These are phyloP conservation scores for Silene uniflora DNA, from an alignment of 148 eudicot species.

Conservation along the genomic window DNA sequence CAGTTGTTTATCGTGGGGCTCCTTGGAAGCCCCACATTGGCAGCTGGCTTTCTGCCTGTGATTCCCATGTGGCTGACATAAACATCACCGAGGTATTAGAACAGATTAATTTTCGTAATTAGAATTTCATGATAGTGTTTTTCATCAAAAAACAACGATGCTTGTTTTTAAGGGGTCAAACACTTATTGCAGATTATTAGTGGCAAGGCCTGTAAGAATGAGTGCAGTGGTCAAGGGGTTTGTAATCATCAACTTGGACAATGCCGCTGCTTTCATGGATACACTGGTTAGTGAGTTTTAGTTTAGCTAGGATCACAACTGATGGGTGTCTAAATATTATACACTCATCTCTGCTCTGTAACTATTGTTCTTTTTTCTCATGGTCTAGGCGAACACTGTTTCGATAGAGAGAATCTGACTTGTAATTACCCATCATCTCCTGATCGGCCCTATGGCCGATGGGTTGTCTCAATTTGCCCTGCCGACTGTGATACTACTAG, in stretches of 20 bases:
- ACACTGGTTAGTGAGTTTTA: constrained; percentile 49
- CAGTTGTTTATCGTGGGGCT: constrained; percentile 77
- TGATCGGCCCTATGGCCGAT: constrained; percentile 66
- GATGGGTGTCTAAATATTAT: neutral
- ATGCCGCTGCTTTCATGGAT: constrained; percentile 91
- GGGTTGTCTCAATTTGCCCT: constrained; percentile 84
- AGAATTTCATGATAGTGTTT: neutral
- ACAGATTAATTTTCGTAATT: neutral
- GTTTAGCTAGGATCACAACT: constrained; percentile 41
- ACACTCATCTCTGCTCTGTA: neutral
- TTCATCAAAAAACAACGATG: neutral
- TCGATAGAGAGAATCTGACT: constrained; percentile 41
- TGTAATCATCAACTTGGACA: constrained; percentile 74
- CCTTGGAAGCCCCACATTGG: constrained; percentile 94
- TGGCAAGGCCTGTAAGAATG: constrained; percentile 61
- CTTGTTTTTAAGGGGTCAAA: neutral
- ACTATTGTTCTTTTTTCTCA: neutral
- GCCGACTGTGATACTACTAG: constrained; percentile 79
- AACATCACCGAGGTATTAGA: constrained; percentile 64
- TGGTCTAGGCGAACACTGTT: constrained; percentile 70
- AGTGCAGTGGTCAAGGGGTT: constrained; percentile 77
- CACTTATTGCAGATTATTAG: constrained; percentile 46
- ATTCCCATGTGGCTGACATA: constrained; percentile 41
- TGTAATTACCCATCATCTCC: constrained; percentile 70
- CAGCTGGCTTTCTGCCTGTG: constrained; percentile 77